Base-by-base conservation (phyloP, 2,329 filamentous ascomycete genomes). In the Falciphora oryzae region DNA sequence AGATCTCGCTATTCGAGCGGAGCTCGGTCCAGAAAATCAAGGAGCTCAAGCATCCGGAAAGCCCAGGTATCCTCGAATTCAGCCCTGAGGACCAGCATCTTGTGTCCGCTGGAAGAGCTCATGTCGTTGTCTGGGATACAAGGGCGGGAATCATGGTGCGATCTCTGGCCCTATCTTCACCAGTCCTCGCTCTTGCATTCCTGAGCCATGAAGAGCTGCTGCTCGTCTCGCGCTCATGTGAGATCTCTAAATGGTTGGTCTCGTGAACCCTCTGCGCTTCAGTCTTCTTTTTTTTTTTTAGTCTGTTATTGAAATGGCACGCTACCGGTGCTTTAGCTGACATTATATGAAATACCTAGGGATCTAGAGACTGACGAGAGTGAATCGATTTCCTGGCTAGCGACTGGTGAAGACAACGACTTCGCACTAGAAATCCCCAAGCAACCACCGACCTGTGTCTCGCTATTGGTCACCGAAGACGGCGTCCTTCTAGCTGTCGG, bases 1-100 rank as follows among this genome's bases (percentile, higher is more conserved):
- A 69, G 32, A 71, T 77, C 22, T 67, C 67, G 6, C 57, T 75
- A 2, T 76, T 75, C 64, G 68, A 71, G 64, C 59, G 67, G 13
- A 61, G 61, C 28, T 71, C 71, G 8, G 53, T 70, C 10, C 71
- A 74, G 61, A 53, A 64, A 38, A 1, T 70, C 3, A 65, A 59
- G 10, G 25, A 63, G 1, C 32, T 75, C 8, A 64, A 63, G 29
- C 73, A 75, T 65, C 68, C 69, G 8, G 72, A 72, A 64, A 64
- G 69, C 22, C 66, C 72, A 16, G 68, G 63, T 18, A 62, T 70
- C 11, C 67, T 76, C 18, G 64, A 67, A 44, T 73, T 75, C 56
- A 67, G 70, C 62, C 64, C 57, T 32, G 66, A 70, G 29, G 69
- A 74, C 53, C 10, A 60, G 25, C 68, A 69, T 25, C 64, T 75